A percentile compares a stretch with the other conserved stretches of the same genome.
phyloP scores from a whole-genome alignment of 305 asterid genomes.

The Fraxinus sp. region DNA sequence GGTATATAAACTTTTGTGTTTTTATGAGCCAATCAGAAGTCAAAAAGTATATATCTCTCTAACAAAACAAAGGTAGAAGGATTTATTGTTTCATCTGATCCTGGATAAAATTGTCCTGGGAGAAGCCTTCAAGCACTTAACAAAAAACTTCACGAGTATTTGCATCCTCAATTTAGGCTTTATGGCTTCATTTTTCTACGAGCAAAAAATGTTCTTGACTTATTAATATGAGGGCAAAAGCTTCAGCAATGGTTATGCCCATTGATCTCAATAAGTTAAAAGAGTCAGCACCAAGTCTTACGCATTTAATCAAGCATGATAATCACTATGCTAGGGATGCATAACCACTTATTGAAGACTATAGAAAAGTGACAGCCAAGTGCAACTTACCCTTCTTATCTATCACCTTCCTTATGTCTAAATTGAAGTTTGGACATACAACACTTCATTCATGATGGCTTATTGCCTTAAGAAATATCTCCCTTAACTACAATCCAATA shows the following conservation, averaged over 20 bases:
- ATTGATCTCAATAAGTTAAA: not conserved
- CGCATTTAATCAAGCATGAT: not conserved
- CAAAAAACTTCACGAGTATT: not conserved
- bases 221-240: not conserved
- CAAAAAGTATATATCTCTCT: not conserved
- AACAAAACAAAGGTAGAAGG: constrained; percentile 6
- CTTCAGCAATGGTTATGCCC: not conserved
- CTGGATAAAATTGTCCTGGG: not conserved
- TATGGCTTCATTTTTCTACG: not conserved
- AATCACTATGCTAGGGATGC: constrained; percentile 7
- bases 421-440: not conserved
- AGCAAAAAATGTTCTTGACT: constrained; percentile 4
- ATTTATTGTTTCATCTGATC: constrained; percentile 18
- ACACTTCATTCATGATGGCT: not conserved
- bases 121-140: not conserved
- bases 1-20: not conserved
- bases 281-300: not conserved
- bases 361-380: constrained; percentile 12
- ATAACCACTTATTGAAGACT: constrained; percentile 2
- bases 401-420: not conserved
- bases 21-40: not conserved
- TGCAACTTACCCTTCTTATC: not conserved
- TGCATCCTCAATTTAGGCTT: constrained; percentile 2
- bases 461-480: not conserved
- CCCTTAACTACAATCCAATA: not conserved